A percentile compares a stretch with the other conserved stretches of the same genome.
Conservation (phyloP, 192 early-diverging fungal species). For the Spizellomyces sp. region DNA sequence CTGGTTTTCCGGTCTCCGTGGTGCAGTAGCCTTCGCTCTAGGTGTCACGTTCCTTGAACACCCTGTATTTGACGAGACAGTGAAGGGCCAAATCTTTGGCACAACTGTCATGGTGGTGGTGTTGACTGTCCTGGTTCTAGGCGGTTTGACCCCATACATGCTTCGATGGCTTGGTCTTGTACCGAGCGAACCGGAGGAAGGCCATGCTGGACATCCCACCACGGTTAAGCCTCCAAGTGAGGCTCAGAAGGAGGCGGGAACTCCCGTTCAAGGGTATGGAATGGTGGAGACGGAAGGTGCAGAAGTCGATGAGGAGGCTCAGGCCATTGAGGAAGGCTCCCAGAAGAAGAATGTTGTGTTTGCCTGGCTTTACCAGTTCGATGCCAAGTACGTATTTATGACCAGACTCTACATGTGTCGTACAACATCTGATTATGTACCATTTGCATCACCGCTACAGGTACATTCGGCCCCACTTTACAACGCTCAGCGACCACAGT, state of each 20-base stretch:
- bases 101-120: slow-evolving; percentile 63
- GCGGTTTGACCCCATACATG: slow-evolving; percentile 63
- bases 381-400: slow-evolving; percentile 43
- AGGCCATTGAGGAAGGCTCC: slow-evolving; percentile 26
- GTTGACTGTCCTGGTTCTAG: slow-evolving; percentile 57
- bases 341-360: slow-evolving; percentile 46
- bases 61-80: slow-evolving; percentile 46
- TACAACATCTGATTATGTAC: not conserved
- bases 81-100: slow-evolving; percentile 61
- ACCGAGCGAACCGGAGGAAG: slow-evolving; percentile 13
- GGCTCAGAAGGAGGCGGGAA: not conserved
- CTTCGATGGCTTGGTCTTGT: slow-evolving; percentile 52
- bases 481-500: slow-evolving; percentile 31
- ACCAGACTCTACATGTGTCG: not conserved
- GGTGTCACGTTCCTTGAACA: slow-evolving; percentile 60
- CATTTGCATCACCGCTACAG: not conserved
- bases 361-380: slow-evolving; percentile 50
- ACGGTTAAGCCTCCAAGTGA: slow-evolving; percentile 8
- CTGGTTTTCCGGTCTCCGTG: slow-evolving; percentile 65
- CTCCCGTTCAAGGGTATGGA: slow-evolving; percentile 19
- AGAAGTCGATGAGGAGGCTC: slow-evolving; percentile 38
- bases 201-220: slow-evolving; percentile 22
- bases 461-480: slow-evolving; percentile 55
- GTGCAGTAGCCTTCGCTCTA: slow-evolving; percentile 65
- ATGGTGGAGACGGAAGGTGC: slow-evolving; percentile 21